Percentiles rank a stretch among this genome's conserved stretches.
phyloP scores from a whole-genome alignment of 345 rosid species.

The Abelmoschus esculentus region DNA sequence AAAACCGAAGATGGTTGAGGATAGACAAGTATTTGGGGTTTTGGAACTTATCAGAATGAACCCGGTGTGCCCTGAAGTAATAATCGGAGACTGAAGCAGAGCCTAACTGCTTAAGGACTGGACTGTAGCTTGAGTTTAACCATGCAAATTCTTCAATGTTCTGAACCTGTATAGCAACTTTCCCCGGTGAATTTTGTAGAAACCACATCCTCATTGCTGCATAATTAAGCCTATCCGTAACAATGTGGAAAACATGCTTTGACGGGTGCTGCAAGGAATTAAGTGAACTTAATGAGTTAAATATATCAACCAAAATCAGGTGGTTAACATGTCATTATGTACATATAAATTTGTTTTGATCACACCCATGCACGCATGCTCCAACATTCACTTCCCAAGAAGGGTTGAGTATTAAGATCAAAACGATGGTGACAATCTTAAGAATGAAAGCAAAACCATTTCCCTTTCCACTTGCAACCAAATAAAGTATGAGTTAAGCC shows the following conservation, averaged over 20 bases:
- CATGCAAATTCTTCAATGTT: conserved; percentile 83
- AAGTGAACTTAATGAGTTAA: conserved; percentile 18
- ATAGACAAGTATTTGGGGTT: conserved; percentile 45
- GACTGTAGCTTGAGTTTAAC: conserved; percentile 95
- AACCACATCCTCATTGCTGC: conserved; percentile 99
- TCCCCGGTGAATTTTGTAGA: conserved; percentile 67
- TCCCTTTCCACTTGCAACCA: not conserved
- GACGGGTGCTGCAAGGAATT: conserved; percentile 63
- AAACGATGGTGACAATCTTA: not conserved
- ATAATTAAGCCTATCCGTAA: conserved; percentile 89
- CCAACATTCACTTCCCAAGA: not conserved
- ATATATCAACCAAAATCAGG: conserved; percentile 8
- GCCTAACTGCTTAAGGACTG: conserved; percentile 86
- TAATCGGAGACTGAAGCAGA: conserved; percentile 81
- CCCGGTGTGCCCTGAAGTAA: conserved; percentile 75
- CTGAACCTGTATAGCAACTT: conserved; percentile 85
- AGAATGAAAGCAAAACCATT: not conserved
- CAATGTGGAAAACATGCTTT: conserved; percentile 86
- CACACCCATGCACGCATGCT: not conserved
- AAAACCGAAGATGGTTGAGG: conserved; percentile 93
- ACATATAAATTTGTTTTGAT: not conserved
- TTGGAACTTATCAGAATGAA: conserved; percentile 71
- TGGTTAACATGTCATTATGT: not conserved
- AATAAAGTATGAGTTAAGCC: not conserved
- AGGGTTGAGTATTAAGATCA: conserved; percentile 10